Evolutionary conservation across 805 yeast genomes (phyloP), one percentile per base, ranked within the genome.

Genomic region (Helenozyma rhizophorensis): DNA sequence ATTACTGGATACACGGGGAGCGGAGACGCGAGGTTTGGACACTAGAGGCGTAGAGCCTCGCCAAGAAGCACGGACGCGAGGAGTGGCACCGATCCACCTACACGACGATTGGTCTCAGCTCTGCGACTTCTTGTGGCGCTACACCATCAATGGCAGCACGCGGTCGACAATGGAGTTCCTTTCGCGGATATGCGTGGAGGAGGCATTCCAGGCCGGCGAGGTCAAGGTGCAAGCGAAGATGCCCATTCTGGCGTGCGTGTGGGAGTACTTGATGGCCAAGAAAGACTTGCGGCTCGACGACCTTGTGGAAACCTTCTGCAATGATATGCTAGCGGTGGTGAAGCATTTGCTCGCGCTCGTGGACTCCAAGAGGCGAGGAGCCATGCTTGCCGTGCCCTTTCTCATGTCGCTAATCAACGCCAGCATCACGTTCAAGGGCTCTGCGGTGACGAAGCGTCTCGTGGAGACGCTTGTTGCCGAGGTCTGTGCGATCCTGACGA

Each of bases 331-430:
- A 2, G 41, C 40, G 6, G 36, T 60, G 12, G 52, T 68, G 1
- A 56, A 27, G 6, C 33, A 57, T 10, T 48, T 58, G 5, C 54
- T 70, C 22, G 43, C 60, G 10, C 34, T 43, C 3, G 28, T 34
- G 9, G 47, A 54, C 13, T n/a, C 18, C 6, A 17, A 25, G 8
- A 21, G 23, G 7, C 34, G 27, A 3, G 42, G 36, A 1, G 32
- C 51, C 6, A 41, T 66, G 2, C 40, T 71, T 1, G 53, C 79
- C 0, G 60, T 79, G 3, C 93, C 93, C 1, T 81, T 78, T 48
- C 42, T 83, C 10, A 48, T 81, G 2, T 65, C 83, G 1, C 45
- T 83, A 24, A 58, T 82, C 23, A 76, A 76, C 43, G 73, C 74
- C 32, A 48, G 76, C 1, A 53, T 81, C 5, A 65, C 56, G 14